Evolutionary conservation across 75 land plant genomes (phyloP), one percentile per base, ranked within the genome.

Genomic region (Sequoia sempervirens): DNA sequence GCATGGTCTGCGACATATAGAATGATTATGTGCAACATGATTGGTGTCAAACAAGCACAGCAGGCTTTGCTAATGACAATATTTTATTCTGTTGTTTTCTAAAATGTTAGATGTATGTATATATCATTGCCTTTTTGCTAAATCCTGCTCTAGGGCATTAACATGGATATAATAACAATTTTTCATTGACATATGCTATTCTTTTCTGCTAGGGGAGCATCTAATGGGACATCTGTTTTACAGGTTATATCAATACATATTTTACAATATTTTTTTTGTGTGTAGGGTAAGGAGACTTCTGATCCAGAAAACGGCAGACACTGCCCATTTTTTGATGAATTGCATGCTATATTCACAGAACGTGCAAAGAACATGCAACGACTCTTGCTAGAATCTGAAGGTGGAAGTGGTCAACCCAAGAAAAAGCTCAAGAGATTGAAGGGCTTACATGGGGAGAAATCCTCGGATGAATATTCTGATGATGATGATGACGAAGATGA

Each of bases 301-400:
- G 91, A 90, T 45, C 58, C 76, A 6, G 89, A 85, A 43, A 85
- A 56, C 53, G 85, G 87, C 17, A 73, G 90, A 80, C 92, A 88
- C 56, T 95, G 92, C 80, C 94, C 97, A 47, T 95, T 95, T 86
- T 91, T 88, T 83, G 93, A 92, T 20, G 94, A 95, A 81, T 84
- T 95, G 69, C 89, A 92, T 61, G 91, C 92, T 8, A 89, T 95
- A 2, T 95, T 92, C 79, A 89, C 89, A 45, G 90, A 91, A 70
- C 88, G 89, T 70, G 84, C 82, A 75, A 87, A 83, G 13, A 86
- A 88, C 80, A 89, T 89, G 92, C 90, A 93, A 40, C 84, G 91
- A 23, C 82, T 89, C 76, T 82, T 93, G n/a, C 81, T 81, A 34
- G 90, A 89, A 70, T 84, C 86, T 45, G 87, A 89, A 64, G 68